Percentiles rank a stretch among this genome's conserved stretches.
phyloP scores from a whole-genome alignment of 768 basidiomycete genomes.

The Dentipellis sp. region DNA sequence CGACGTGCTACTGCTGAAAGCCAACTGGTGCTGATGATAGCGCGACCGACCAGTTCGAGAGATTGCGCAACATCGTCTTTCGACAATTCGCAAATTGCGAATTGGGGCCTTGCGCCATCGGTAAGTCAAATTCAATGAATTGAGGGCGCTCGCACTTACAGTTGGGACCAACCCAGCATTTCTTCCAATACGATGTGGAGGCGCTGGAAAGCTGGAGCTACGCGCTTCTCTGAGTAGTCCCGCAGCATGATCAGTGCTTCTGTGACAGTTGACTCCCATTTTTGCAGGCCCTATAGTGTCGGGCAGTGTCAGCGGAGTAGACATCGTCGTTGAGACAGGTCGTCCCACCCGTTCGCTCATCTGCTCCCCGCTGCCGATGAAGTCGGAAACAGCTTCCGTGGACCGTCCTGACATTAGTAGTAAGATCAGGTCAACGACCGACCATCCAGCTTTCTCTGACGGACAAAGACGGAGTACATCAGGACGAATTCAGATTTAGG shows the following conservation, averaged over 20 bases:
- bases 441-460: conserved; percentile 49
- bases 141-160: conserved; percentile 36
- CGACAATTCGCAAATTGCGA: conserved; percentile 47
- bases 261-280: conserved; percentile 70
- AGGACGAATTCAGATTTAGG: background rate
- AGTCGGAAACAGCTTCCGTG: conserved; percentile 65
- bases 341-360: conserved; percentile 68
- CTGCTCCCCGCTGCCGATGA: conserved; percentile 68
- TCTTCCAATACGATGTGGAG: conserved; percentile 71
- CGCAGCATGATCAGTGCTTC: conserved; percentile 67
- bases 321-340: background rate
- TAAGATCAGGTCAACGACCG: conserved; percentile 62
- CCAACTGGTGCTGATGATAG: conserved; percentile 60
- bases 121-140: conserved; percentile 3
- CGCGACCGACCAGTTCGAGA: conserved; percentile 42
- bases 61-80: conserved; percentile 41
- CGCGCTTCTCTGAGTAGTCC: conserved; percentile 60
- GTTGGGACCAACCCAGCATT: conserved; percentile 64
- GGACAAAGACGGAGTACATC: background rate
- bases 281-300: conserved; percentile 53
- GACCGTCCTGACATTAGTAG: conserved; percentile 63
- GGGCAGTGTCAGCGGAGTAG: background rate
- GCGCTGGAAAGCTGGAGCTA: conserved; percentile 70
- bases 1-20: conserved; percentile 55
- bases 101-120: conserved; percentile 34